These are phyloP conservation scores for Fragaria ananassa DNA, from an alignment of 306 rosid species.

Conservation along the genomic window DNA sequence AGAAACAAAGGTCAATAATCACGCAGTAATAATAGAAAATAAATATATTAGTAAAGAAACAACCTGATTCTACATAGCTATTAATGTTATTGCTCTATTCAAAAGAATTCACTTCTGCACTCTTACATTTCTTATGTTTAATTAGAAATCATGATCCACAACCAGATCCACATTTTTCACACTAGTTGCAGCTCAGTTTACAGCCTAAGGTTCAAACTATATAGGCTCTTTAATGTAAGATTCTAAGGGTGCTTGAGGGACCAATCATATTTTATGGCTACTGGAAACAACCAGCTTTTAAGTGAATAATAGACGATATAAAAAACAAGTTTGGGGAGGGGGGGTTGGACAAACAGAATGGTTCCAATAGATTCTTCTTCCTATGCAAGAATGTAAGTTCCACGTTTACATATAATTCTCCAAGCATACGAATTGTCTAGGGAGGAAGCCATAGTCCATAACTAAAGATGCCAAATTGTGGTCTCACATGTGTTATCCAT, in stretches of 20 bases:
- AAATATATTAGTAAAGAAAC: background rate
- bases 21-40: background rate
- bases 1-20: slow-evolving; percentile 1
- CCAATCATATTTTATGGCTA: background rate
- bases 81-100: background rate
- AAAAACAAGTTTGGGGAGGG: background rate
- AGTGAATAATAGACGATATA: background rate
- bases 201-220: background rate
- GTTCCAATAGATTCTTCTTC: background rate
- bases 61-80: background rate
- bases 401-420: background rate
- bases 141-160: background rate
- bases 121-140: background rate
- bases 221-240: background rate
- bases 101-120: background rate
- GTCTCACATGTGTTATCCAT: background rate
- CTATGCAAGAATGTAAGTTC: background rate
- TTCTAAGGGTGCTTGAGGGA: background rate
- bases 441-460: background rate
- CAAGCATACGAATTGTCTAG: background rate
- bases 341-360: background rate
- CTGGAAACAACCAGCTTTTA: background rate
- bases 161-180: background rate
- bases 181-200: background rate
- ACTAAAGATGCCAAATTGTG: background rate